phyloP scores from a whole-genome alignment of 73 alveolate genomes.

The Diophrys appendiculata region DNA sequence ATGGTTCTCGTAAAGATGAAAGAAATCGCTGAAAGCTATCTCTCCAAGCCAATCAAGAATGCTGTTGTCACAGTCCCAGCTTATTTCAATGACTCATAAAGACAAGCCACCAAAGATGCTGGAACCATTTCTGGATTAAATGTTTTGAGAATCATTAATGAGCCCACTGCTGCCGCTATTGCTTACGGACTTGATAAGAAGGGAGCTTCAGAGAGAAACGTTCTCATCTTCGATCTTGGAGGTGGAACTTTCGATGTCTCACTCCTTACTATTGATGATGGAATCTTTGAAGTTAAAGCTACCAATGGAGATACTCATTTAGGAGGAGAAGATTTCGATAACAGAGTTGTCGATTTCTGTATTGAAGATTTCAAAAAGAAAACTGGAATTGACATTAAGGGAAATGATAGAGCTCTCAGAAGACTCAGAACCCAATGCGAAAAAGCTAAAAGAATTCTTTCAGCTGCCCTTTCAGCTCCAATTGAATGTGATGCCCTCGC shows the following conservation, averaged over 20 bases:
- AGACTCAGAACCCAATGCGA: constrained; percentile 95
- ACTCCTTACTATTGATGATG: constrained; percentile 86
- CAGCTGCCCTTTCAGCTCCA: constrained; percentile 80
- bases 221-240: constrained; percentile 85
- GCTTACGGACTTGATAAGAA: constrained; percentile 90
- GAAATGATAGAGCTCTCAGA: constrained; percentile 85
- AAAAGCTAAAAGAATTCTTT: constrained; percentile 94
- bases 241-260: constrained; percentile 95
- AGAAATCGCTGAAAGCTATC: constrained; percentile 90
- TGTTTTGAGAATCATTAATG: constrained; percentile 89
- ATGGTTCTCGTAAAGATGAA: constrained; percentile 93
- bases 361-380: constrained; percentile 77
- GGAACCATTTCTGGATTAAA: constrained; percentile 93
- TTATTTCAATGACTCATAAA: constrained; percentile 82
- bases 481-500: constrained; percentile 92
- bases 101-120: constrained; percentile 96
- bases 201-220: constrained; percentile 63
- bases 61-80: constrained; percentile 95
- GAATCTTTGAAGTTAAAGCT: constrained; percentile 89
- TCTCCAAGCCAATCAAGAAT: constrained; percentile 65
- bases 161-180: constrained; percentile 95
- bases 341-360: constrained; percentile 71
- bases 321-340: constrained; percentile 97
- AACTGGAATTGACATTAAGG: constrained; percentile 75
- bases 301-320: constrained; percentile 93